Base-by-base conservation (phyloP, 192 early-diverging fungal species). In the Backusella sp. region DNA sequence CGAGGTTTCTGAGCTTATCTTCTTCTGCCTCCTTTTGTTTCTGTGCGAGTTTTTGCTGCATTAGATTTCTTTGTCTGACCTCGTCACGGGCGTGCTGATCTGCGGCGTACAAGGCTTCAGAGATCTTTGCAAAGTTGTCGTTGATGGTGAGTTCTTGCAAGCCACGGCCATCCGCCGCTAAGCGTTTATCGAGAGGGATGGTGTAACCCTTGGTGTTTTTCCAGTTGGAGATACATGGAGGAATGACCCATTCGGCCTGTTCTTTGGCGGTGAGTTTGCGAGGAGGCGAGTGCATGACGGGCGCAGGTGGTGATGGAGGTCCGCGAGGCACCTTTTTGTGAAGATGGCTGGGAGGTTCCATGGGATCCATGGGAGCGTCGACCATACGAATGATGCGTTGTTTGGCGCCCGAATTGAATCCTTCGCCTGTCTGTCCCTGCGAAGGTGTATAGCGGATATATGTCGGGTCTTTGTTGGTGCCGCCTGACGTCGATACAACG, bases 171-270 rank as follows among this genome's bases (percentile, higher is more conserved):
- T 99, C 98, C 17, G 95, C 93, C 1, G 98, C 98, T 76, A 99
- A 85, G 65, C 98, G 95, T 84, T 99, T 99, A 84, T 99, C 98
- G 46, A 99, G 85, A 17, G 98, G 95, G 73, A 99, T 98, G 9
- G 98, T 99, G 81, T 96, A 99, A 39, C 98, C 98, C 78, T 99
- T 98, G 68, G 96, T 94, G 86, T 99, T 99, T 86, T 99, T 99
- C 98, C 98, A 99, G 82, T 98, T 99, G 76, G 93, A 95, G 53
- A 99, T 97, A 77, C 94, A 97, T n/a, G 98, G 98, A 53, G 98
- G 98, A 68, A 99, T 96, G 8, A 94, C 87, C 98, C 98, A 99
- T 74, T 97, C 93, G 68, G 90, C 89, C 79, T 99, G 98, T 84
- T 99, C 96, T 73, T 99, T 94, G 2, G 95, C 95, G 2, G 97